Base-by-base conservation (phyloP, 2,329 filamentous ascomycete species). In the Pestalotiopsis sp. region DNA sequence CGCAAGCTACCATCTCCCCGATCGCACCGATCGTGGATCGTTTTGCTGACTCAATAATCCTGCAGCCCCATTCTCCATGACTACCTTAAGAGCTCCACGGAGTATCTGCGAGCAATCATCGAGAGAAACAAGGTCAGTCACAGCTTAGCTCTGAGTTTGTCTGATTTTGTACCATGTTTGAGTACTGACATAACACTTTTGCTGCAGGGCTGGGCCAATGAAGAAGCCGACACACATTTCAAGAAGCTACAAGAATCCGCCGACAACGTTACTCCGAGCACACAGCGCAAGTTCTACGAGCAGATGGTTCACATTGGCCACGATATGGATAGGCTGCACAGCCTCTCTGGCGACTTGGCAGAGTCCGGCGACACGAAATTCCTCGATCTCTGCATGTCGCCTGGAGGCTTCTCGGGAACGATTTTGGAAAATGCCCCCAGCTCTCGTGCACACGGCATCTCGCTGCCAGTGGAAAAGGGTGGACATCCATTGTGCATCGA, bases 301-400 rank as follows among this genome's bases (percentile, higher is more conserved):
- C 75, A 86, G 75, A 87, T 86, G 84, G 71, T 74, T 56, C 64
- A 68, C 1, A 84, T 88, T 45, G 84, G 75, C 1, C 17, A 75
- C 2, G 80, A 86, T 63, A 73, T 88, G 25, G 71, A 87, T 7
- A 9, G 45, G 0, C 65, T 66, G 0, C 82, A 79, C 1, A 66
- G 68, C 2, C 80, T 76, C 14, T 76, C 85, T n/a, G 68, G 61
- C 12, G 68, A 4, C 2, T 38, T 12, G 5, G 57, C n/a, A 23
- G 17, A 31, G 62, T 1, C 66, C 64, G 3, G 41, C n/a, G 70
- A 68, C 5, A 70, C 72, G 0, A 73, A 59, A 11, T 78, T 89
- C 23, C 81, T 90, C 1, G 87, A 90, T 70, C 79, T 88, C 70
- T 88, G 87, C 74, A 83, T 86, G 78, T 87, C 87, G 0, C 87